A percentile compares a stretch with the other conserved stretches of the same genome.
These are phyloP conservation scores for Truncatella angustata DNA, from an alignment of 2,329 filamentous ascomycete species.

Conservation along the genomic window DNA sequence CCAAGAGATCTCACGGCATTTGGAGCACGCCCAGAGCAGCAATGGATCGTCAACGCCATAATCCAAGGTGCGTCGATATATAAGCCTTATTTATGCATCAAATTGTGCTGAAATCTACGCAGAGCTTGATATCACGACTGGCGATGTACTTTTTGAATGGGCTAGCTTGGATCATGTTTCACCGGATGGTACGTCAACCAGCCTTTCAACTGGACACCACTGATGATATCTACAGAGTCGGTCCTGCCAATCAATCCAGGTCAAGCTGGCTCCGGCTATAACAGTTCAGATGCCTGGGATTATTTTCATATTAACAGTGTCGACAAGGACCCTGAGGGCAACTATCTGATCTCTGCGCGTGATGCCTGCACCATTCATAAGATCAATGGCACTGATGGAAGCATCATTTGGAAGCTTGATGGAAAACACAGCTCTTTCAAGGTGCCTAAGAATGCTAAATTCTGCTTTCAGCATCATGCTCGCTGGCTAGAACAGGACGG, in stretches of 20 bases:
- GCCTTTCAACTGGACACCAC: conserved; percentile 8
- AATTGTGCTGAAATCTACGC: not conserved
- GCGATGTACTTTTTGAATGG: conserved; percentile 58
- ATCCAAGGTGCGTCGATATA: conserved; percentile 44
- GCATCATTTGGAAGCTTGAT: conserved; percentile 52
- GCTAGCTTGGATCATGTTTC: conserved; percentile 54
- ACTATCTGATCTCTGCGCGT: conserved; percentile 55
- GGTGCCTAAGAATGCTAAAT: conserved; percentile 34
- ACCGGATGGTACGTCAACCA: conserved; percentile 39
- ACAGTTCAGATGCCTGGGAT: conserved; percentile 42
- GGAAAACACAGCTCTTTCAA: conserved; percentile 44
- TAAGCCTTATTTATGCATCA: conserved; percentile 3
- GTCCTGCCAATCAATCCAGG: conserved; percentile 45
- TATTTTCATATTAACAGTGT: conserved; percentile 58
- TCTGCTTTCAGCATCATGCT: conserved; percentile 53
- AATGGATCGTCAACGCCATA: conserved; percentile 55
- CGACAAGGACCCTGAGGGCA: conserved; percentile 46
- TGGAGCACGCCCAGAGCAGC: conserved; percentile 45
- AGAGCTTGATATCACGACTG: conserved; percentile 50
- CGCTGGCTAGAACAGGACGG: conserved; percentile 39
- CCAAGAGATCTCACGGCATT: conserved; percentile 42
- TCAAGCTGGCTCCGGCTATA: conserved; percentile 31
- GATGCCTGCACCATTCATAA: conserved; percentile 45
- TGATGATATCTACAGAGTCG: conserved; percentile 33
- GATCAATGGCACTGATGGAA: conserved; percentile 45